Evolutionary conservation across 2,329 filamentous ascomycete species (phyloP), one percentile per base, ranked within the genome.

Genomic region (Penicillium sp.): DNA sequence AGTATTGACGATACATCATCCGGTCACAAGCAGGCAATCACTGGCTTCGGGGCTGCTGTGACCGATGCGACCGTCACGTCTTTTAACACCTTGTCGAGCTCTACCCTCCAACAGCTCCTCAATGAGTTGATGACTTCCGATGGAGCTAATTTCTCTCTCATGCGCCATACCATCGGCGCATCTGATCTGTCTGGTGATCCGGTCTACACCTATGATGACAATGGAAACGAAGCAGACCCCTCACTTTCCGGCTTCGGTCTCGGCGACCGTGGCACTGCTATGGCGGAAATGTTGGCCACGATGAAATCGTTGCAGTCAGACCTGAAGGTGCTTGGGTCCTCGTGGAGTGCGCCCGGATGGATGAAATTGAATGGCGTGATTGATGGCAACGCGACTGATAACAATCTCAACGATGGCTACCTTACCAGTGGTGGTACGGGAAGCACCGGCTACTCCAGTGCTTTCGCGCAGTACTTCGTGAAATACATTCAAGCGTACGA

Each of bases 81-180:
- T 1, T 67, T 71, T 55, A 64, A 67, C 37, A 55, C 56, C 0
- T 54, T 71, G 10, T 57, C 63, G 6, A 58, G 57, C n/a, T 59
- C 59, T 7, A 50, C 61, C 0, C 56, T 68, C 2, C 55, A 67
- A 26, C 52, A 59, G 26, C 57, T 70, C 8, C 59, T 71, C 34
- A 52, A 65, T 40, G 60, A 67, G 26, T 52, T 71, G 2, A 65
- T 71, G 49, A 66, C 64, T 2, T 51, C 59, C 10, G 52, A 53
- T 8, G 69, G 69, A 6, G 68, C 67, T 21, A 63, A 64, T 34
- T 68, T 71, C 51, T 56, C 64, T 22, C 58, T 71, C 48, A 70
- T 71, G 67, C 61, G 69, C 10, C 69, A 71, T 48, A 70, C 69
- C 3, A 69, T 71, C 35, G 69, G 67, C 15, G 62, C 65, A 1